Evolutionary conservation across 345 rosid genomes (phyloP), one percentile per base, ranked within the genome.

Genomic region (Eucalyptus fibrosa): DNA sequence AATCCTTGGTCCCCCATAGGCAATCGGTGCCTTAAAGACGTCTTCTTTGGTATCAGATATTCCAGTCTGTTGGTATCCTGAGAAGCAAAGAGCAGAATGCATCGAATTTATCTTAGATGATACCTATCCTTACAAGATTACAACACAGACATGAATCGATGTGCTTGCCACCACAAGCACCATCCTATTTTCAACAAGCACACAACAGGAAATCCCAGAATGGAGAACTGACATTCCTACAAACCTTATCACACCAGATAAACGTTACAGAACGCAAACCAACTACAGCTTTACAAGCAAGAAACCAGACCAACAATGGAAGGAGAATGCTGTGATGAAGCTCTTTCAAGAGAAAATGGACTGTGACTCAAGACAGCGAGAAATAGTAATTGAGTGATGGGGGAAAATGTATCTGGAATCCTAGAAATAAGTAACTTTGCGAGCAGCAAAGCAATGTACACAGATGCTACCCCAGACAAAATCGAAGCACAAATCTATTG

Each of bases 1-100:
- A 97, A 97, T 45, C 97, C 99, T 92, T 95, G 99, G 89, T 97
- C 99, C n/a, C 98, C 99, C 99, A 97, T 97, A 18, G 97, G 99
- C 90, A 97, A 89, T 62, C 99, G 94, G 89, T 96, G 99, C 93
- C 97, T 93, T 91, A 97, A 88, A 49, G 98, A 97, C 86, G 99
- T 94, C 94, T 94, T 96, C 92, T 97, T 97, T 3, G 99, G 98
- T 90, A 97, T 97, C 90, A 97, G 88, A 93, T 97, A 97, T 89
- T 97, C 99, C 91, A 97, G 91, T 92, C 96, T 93, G 92, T 91
- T 97, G 56, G 94, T 94, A 69, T 96, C 99, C 99, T 97, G 98
- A 91, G 88, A 88, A 89, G 86, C 53, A 40, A 86, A 62, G 34
- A 8, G 7, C 56, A 16, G 50, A 50, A 89, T 37, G 59, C 44